These are phyloP conservation scores for Phytophthora hibernalis DNA, from an alignment of 352 stramenopile species.

Conservation along the genomic window DNA sequence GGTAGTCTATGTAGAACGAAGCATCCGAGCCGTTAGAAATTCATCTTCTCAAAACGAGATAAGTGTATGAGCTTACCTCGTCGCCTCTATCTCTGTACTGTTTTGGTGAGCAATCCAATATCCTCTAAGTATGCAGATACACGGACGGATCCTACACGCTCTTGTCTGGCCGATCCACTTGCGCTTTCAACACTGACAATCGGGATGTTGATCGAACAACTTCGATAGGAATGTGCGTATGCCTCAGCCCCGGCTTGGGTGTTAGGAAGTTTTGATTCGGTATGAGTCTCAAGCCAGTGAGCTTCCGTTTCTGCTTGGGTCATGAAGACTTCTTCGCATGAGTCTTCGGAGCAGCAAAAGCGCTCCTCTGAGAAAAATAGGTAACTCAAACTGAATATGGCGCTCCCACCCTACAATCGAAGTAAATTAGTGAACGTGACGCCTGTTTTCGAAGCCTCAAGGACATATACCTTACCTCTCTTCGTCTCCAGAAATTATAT, in stretches of 20 bases:
- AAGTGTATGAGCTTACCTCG: constrained; percentile 6
- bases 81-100: not conserved
- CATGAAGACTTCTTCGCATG: constrained; percentile 47
- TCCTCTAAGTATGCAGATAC: constrained; percentile 53
- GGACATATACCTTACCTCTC: constrained; percentile 22
- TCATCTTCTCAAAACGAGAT: not conserved
- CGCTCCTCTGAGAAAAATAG: constrained; percentile 68
- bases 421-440: not conserved
- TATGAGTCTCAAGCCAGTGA: constrained; percentile 54
- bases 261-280: constrained; percentile 17
- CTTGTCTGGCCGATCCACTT: constrained; percentile 2
- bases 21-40: not conserved
- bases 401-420: constrained; percentile 36
- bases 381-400: constrained; percentile 80
- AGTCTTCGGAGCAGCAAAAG: constrained; percentile 47
- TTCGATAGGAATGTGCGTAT: constrained; percentile 44
- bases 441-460: not conserved
- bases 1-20: constrained; percentile 12
- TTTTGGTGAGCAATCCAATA: constrained; percentile 27
- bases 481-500: constrained; percentile 38
- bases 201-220: constrained; percentile 69
- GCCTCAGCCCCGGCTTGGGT: constrained; percentile 18
- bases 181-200: constrained; percentile 34
- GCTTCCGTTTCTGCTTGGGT: constrained; percentile 31
- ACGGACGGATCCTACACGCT: constrained; percentile 36